Base-by-base conservation (phyloP, 371 early-diverging fungal genomes). In the Mucor racemosus region DNA sequence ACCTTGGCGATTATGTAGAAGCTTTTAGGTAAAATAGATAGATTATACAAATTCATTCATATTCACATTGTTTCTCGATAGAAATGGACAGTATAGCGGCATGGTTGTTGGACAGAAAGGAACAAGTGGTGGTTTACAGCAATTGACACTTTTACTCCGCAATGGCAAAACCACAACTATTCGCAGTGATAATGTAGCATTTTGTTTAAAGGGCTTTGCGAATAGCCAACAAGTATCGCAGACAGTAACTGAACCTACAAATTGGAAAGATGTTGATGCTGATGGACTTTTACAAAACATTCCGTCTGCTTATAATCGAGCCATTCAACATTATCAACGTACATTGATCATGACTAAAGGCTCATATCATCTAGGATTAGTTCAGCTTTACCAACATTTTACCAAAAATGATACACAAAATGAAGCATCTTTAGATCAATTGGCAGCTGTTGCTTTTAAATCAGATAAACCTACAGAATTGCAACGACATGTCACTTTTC, bases 401-500 rank as follows among this genome's bases (percentile, higher is more conserved):
- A 55, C 67, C 0, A 38, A 64, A n/a, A 14, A 14, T 50, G 62
- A 76, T 1, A 59, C 75, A 10, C 68, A 73, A 15, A 54, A 58
- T 7, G 31, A 42, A 15, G 59, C 81, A 0, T 70, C 76, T 0
- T 58, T 82, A 0, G 67, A 78, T 5, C 73, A 81, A 19, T 66
- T 83, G 8, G 76, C 89, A 6, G 39, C 65, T 15, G 71, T 64
- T 68, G 79, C 77, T 1, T 84, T 82, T 60, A 64, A 71, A 35
- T 75, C 71, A 8, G 68, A 73, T 34, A 44, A 46, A 5, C 66
- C 60, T 10, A 68, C 65, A 10, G 39, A 65, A 33, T 46, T 67
- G 34, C 75, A 88, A 31, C 65, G 81, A 41, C 88, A 90, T 65
- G 86, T 89, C 4, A 85, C 91, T 0, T 90, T 89, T 65, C 59